Evolutionary conservation across 768 basidiomycete genomes (phyloP).

Genomic region (Exsudoporus frostii): DNA sequence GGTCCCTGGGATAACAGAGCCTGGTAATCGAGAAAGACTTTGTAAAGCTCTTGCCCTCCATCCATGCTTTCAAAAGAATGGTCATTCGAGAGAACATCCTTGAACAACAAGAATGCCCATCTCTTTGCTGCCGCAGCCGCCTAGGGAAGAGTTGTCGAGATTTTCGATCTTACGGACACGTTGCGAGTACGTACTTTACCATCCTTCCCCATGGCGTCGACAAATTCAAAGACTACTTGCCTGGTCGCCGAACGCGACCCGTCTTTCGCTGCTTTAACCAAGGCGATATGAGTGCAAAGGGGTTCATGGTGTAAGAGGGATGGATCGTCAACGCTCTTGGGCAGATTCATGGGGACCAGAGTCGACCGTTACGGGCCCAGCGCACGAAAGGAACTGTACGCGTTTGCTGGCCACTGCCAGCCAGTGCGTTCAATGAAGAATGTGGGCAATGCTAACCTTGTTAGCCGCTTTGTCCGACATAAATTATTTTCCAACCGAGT

Average conservation of each 20-base stretch:
- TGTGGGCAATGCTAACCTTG: neutral
- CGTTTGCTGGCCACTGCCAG: too few relatives aligned
- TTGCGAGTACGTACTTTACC: slow-evolving; percentile 11
- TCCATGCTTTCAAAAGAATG: slow-evolving; percentile 3
- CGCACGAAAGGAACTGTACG: neutral
- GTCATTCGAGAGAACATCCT: neutral
- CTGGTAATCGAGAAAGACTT: slow-evolving; percentile 24
- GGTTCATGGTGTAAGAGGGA: slow-evolving; percentile 24
- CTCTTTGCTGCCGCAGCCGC: slow-evolving; percentile 4
- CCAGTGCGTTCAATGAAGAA: neutral
- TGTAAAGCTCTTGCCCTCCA: slow-evolving; percentile 12
- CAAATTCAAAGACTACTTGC: neutral
- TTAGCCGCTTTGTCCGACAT: neutral
- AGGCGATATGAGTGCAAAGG: slow-evolving; percentile 3
- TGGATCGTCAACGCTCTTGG: slow-evolving; percentile 10
- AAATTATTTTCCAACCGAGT: neutral
- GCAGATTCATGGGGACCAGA: slow-evolving; percentile 17
- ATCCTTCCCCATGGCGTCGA: slow-evolving; percentile 11
- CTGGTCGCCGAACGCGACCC: neutral
- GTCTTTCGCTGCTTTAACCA: neutral
- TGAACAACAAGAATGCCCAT: slow-evolving; percentile 18
- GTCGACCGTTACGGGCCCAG: neutral
- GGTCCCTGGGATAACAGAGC: neutral
- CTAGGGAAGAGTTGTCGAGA: slow-evolving; percentile 5
- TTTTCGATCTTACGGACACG: neutral